phyloP scores from a whole-genome alignment of 2,329 filamentous ascomycete species.

The Tolypocladium ovalisporum region DNA sequence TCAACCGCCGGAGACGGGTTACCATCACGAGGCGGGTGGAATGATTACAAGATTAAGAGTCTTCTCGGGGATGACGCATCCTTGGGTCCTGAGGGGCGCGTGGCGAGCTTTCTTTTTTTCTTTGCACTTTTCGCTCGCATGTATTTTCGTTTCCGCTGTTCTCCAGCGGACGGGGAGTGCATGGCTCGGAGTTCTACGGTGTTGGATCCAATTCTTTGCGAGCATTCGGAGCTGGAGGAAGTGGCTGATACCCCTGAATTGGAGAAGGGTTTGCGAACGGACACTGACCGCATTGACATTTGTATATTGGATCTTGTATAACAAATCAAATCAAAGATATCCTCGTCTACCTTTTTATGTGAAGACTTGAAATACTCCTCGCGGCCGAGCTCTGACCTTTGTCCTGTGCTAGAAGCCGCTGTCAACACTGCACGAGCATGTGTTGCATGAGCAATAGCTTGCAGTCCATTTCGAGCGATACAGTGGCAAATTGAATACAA shows the following conservation, averaged over 20 bases:
- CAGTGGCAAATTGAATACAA: too few species aligned
- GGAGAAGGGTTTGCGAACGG: neutral
- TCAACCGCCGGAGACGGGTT: neutral
- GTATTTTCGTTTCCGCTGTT: neutral
- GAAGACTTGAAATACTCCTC: too few species aligned
- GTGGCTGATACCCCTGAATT: neutral
- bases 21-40: neutral
- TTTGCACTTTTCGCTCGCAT: neutral
- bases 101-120: neutral
- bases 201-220: too few species aligned
- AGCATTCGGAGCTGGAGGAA: neutral
- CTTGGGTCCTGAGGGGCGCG: neutral
- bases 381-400: too few species aligned
- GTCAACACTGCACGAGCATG: too few species aligned
- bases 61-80: neutral
- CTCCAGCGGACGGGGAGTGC: neutral
- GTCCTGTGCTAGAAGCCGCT: too few species aligned
- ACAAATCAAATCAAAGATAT: neutral
- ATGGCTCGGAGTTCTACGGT: neutral
- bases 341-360: too few species aligned
- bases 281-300: neutral
- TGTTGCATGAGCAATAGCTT: too few species aligned
- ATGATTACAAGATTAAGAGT: neutral
- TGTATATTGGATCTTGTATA: neutral
- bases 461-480: too few species aligned